Conservation (phyloP, 2,329 filamentous ascomycete species). For the Teratosphaeria epicoccoides region DNA sequence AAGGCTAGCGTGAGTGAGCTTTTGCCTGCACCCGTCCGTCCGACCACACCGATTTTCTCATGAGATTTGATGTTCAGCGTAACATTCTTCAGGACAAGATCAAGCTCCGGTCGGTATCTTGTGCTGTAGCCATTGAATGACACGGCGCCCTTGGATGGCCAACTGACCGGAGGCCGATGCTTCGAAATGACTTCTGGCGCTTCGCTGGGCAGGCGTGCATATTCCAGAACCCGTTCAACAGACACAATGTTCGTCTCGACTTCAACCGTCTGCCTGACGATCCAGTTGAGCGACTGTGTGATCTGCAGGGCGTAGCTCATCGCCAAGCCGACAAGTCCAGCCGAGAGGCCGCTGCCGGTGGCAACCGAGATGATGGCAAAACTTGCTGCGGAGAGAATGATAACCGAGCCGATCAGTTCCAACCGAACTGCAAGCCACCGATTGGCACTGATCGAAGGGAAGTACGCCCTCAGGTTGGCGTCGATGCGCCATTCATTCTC, state of each 20-base stretch:
- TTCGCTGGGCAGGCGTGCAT: slow-evolving; percentile 81
- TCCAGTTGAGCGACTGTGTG: slow-evolving; percentile 96
- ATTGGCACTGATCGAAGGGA: slow-evolving; percentile 81
- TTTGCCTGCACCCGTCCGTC: slow-evolving; percentile 91
- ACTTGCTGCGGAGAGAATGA: slow-evolving; percentile 78
- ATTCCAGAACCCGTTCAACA: slow-evolving; percentile 94
- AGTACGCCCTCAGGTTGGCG: slow-evolving; percentile 86
- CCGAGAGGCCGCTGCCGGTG: slow-evolving; percentile 50
- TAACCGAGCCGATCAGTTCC: slow-evolving; percentile 88
- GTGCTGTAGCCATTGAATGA: slow-evolving; percentile 91
- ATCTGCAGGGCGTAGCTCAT: slow-evolving; percentile 98
- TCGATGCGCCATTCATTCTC: slow-evolving; percentile 98
- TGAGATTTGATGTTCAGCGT: slow-evolving; percentile 86
- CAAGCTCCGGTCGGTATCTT: slow-evolving; percentile 78
- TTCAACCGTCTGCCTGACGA: slow-evolving; percentile 94
- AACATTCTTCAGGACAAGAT: slow-evolving; percentile 87
- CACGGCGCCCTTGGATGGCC: slow-evolving; percentile 82
- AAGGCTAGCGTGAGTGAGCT: slow-evolving; percentile 84
- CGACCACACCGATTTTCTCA: slow-evolving; percentile 97
- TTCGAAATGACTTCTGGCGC: slow-evolving; percentile 88
- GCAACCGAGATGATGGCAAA: slow-evolving; percentile 74
- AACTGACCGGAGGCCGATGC: slow-evolving; percentile 75
- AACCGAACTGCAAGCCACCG: slow-evolving; percentile 90
- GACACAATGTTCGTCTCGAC: slow-evolving; percentile 99
- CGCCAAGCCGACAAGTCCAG: slow-evolving; percentile 76